These are phyloP conservation scores for Phallus indusiatus DNA, from an alignment of 768 basidiomycete genomes.

Conservation along the genomic window DNA sequence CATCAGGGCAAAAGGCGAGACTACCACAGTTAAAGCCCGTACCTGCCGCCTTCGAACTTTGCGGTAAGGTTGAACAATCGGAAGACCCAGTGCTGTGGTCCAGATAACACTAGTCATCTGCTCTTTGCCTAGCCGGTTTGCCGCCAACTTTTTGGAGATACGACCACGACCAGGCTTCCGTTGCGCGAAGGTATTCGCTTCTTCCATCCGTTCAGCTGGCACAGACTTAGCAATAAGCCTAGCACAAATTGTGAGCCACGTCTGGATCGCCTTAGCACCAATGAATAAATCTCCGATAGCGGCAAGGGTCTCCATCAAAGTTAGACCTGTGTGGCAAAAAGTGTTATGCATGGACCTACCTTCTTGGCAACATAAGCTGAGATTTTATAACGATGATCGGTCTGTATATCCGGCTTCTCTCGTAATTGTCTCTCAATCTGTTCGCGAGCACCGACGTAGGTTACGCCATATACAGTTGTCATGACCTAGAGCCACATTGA, in stretches of 20 bases:
- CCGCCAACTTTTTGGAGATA: conserved; percentile 14
- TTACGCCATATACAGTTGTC: conserved; percentile 99
- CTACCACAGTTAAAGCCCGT: not conserved
- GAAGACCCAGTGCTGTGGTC: conserved; percentile 93
- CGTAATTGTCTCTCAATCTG: conserved; percentile 88
- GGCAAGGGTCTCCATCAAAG: conserved; percentile 41
- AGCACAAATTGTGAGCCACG: conserved; percentile 79
- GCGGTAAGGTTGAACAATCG: conserved; percentile 94
- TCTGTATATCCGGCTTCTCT: conserved; percentile 60
- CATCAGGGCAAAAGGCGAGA: not conserved
- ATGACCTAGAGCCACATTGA: conserved; percentile 51
- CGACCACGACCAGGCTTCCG: conserved; percentile 4
- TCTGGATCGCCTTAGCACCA: conserved; percentile 88
- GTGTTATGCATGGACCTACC: conserved; percentile 25
- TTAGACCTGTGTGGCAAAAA: not conserved
- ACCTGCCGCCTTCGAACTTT: conserved; percentile 69
- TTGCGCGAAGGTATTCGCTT: conserved; percentile 22
- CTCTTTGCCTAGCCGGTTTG: conserved; percentile 56
- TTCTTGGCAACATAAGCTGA: conserved; percentile 75
- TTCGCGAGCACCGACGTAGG: conserved; percentile 86
- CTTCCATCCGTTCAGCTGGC: conserved; percentile 54
- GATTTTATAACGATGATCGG: conserved; percentile 64
- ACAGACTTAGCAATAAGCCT: conserved; percentile 82
- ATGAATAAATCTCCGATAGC: conserved; percentile 89
- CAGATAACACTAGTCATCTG: conserved; percentile 95